Evolutionary conservation across 2,329 filamentous ascomycete species (phyloP).

Genomic region (Phyllosticta citriasiana): DNA sequence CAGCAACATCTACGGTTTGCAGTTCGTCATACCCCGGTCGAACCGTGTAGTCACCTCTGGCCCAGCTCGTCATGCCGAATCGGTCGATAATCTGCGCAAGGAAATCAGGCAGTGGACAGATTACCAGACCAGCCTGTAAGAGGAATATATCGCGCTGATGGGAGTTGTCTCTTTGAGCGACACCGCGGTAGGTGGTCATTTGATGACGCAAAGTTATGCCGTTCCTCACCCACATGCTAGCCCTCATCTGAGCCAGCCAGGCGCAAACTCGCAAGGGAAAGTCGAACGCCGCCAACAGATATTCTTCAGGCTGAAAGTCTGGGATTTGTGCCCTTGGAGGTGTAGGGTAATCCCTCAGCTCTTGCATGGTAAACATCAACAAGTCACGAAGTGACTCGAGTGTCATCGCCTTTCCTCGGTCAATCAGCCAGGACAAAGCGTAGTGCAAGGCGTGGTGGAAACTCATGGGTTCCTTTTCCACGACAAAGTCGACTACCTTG

Average conservation of each 20-base stretch:
- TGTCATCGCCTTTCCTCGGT: constrained; percentile 70
- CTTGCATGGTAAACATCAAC: constrained; percentile 60
- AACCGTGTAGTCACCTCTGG: constrained; percentile 69
- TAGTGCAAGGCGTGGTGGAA: constrained; percentile 97
- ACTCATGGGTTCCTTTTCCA: constrained; percentile 84
- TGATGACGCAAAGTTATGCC: constrained; percentile 93
- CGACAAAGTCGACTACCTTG: constrained; percentile 63
- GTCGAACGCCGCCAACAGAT: constrained; percentile 80
- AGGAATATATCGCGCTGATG: constrained; percentile 94
- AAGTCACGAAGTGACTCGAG: constrained; percentile 56
- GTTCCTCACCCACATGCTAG: constrained; percentile 97
- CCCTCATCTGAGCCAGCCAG: constrained; percentile 97
- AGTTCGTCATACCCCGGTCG: constrained; percentile 65
- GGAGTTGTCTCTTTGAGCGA: constrained; percentile 80
- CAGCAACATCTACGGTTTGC: constrained; percentile 85
- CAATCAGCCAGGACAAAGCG: constrained; percentile 88
- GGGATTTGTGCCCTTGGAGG: constrained; percentile 51
- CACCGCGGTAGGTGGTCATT: constrained; percentile 84
- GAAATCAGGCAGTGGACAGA: constrained; percentile 73
- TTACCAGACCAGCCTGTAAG: constrained; percentile 78
- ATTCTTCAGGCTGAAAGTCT: constrained; percentile 59
- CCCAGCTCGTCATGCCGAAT: constrained; percentile 81
- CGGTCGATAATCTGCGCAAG: constrained; percentile 85
- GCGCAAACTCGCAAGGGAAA: constrained; percentile 87
- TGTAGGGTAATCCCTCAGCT: constrained; percentile 53